Percentiles rank a stretch among this genome's conserved stretches.
These are phyloP conservation scores for Hypoxylon sp. DNA, from an alignment of 2,329 filamentous ascomycete genomes.

Conservation along the genomic window DNA sequence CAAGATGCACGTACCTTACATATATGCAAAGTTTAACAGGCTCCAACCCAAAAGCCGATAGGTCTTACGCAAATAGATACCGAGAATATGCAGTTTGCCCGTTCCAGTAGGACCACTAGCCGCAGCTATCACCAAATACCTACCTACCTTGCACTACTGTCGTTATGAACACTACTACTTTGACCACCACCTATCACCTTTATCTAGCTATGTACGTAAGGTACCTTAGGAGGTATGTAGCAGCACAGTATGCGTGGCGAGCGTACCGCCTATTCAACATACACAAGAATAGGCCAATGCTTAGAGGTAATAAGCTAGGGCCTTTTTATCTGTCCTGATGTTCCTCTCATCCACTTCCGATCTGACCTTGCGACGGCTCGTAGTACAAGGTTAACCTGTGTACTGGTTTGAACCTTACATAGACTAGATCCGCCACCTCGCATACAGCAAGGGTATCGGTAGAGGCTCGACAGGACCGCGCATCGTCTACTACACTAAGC, in stretches of 20 bases:
- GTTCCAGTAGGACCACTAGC: background rate
- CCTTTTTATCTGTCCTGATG: too few relatives aligned
- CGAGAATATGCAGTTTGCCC: conserved; percentile 4
- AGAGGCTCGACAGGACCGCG: conserved; percentile 23
- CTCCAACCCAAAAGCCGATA: conserved; percentile 5
- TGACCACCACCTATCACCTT: conserved; percentile 2
- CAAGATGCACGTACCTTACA: conserved; percentile 21
- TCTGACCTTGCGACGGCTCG: conserved; percentile 14
- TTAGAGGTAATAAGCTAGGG: too few relatives aligned
- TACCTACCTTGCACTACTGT: background rate
- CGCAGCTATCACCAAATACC: background rate
- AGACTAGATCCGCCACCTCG: conserved; percentile 21
- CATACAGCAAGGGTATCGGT: conserved; percentile 18
- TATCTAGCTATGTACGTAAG: too few relatives aligned
- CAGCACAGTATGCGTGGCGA: conserved; percentile 9
- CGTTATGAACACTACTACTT: conserved; percentile 3
- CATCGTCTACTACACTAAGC: conserved; percentile 19
- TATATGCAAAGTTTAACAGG: conserved; percentile 17
- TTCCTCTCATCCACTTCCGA: conserved; percentile 3
- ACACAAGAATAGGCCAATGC: too few relatives aligned
- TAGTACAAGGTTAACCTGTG: conserved; percentile 17
- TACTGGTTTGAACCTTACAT: conserved; percentile 11
- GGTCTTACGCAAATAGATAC: conserved; percentile 3
- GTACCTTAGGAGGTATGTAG: too few relatives aligned
- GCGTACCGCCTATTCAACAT: conserved; percentile 9